Evolutionary conservation across 352 stramenopile species (phyloP).

Genomic region (Elongisporangium undulatum): DNA sequence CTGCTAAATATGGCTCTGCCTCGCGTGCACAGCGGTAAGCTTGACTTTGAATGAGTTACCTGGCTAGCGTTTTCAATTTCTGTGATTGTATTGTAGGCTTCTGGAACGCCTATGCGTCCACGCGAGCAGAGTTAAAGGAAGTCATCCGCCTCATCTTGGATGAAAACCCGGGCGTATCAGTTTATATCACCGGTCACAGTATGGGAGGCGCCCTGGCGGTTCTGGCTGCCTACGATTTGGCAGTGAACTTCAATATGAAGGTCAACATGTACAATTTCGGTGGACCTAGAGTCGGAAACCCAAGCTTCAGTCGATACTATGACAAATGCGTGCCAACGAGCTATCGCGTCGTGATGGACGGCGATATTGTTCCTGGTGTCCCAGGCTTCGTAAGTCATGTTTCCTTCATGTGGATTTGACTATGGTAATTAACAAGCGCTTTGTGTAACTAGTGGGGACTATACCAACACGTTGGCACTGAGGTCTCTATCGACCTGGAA

Average conservation of each 20-base stretch:
- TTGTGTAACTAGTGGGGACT: slow-evolving; percentile 49
- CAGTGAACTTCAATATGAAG: slow-evolving; percentile 81
- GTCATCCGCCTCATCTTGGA: slow-evolving; percentile 74
- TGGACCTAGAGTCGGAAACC: slow-evolving; percentile 80
- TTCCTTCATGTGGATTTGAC: slow-evolving; percentile 2
- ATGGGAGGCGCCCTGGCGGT: slow-evolving; percentile 90
- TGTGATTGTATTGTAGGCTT: slow-evolving; percentile 40
- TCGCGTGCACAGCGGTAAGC: slow-evolving; percentile 75
- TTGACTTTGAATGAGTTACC: background rate
- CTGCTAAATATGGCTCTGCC: slow-evolving; percentile 83
- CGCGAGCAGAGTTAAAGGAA: slow-evolving; percentile 72
- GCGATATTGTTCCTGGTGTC: slow-evolving; percentile 71
- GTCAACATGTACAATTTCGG: slow-evolving; percentile 91
- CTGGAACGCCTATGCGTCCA: slow-evolving; percentile 81
- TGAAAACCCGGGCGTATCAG: slow-evolving; percentile 75
- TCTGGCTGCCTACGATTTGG: slow-evolving; percentile 82
- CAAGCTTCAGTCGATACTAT: slow-evolving; percentile 73
- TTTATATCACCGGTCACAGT: slow-evolving; percentile 92
- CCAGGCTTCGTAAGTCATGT: slow-evolving; percentile 57
- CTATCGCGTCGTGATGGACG: slow-evolving; percentile 81
- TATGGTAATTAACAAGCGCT: slow-evolving; percentile 1
- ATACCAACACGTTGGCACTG: slow-evolving; percentile 72
- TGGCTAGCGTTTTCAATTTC: slow-evolving; percentile 7
- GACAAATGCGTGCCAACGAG: slow-evolving; percentile 70
- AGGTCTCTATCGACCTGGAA: slow-evolving; percentile 61